Percentiles rank a stretch among this genome's conserved stretches.
These are phyloP conservation scores for Dovyalis caffra DNA, from an alignment of 345 rosid species.

Conservation along the genomic window DNA sequence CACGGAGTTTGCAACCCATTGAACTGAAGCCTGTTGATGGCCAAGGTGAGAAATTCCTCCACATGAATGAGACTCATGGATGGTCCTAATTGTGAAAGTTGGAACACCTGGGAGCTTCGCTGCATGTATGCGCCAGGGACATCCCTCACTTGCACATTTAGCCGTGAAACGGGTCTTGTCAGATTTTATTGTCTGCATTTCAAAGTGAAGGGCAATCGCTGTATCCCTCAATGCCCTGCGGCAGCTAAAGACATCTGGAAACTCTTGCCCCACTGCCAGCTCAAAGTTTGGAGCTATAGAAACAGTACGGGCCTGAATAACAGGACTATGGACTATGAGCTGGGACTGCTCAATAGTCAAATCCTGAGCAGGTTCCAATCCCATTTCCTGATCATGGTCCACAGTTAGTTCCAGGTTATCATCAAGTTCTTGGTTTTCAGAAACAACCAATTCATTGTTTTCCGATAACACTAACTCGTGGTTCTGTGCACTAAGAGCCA, in stretches of 20 bases:
- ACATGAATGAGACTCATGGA: constrained; percentile 79
- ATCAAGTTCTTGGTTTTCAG: constrained; percentile 72
- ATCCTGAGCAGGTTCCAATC: constrained; percentile 36
- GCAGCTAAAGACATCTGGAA: constrained; percentile 95
- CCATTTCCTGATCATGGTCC: constrained; percentile 65
- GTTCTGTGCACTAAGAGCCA: constrained; percentile 36
- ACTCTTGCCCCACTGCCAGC: constrained; percentile 89
- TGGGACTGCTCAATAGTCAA: constrained; percentile 37
- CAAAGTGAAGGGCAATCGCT: constrained; percentile 96
- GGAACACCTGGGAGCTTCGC: constrained; percentile 99
- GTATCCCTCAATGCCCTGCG: constrained; percentile 92
- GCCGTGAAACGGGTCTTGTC: constrained; percentile 99
- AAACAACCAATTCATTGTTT: constrained; percentile 53
- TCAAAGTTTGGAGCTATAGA: constrained; percentile 49
- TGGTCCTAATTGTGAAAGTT: constrained; percentile 89
- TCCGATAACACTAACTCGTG: constrained; percentile 52
- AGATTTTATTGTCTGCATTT: constrained; percentile 97
- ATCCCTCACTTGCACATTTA: constrained; percentile 92
- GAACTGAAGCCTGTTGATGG: constrained; percentile 98
- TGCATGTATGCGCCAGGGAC: constrained; percentile 98
- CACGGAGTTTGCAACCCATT: constrained; percentile 95
- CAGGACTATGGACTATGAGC: constrained; percentile 43
- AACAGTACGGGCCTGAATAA: constrained; percentile 70
- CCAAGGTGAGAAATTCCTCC: constrained; percentile 97
- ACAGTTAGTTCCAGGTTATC: constrained; percentile 54